A percentile compares a stretch with the other conserved stretches of the same genome.
phyloP scores from a whole-genome alignment of 352 stramenopile genomes.

The Nothophytophthora sp. region DNA sequence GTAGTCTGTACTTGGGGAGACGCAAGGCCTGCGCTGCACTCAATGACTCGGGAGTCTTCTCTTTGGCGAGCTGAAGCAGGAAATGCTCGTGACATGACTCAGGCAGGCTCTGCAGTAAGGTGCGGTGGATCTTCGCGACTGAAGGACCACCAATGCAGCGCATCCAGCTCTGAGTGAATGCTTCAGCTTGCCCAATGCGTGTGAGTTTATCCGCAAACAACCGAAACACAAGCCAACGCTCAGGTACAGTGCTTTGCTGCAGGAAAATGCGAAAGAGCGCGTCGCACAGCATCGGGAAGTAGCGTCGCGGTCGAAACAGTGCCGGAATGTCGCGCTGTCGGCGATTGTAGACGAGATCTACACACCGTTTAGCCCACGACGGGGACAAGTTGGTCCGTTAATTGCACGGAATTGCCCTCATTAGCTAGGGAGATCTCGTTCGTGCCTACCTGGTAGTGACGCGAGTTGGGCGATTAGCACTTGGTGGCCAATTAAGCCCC shows the following conservation, averaged over 20 bases:
- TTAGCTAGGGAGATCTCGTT: not conserved
- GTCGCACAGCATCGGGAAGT: constrained; percentile 45
- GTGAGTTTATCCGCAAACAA: constrained; percentile 65
- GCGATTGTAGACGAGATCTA: constrained; percentile 72
- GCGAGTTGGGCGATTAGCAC: constrained; percentile 43
- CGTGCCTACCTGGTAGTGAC: constrained; percentile 48
- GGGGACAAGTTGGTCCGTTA: not conserved
- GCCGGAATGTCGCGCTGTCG: constrained; percentile 40
- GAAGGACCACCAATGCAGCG: constrained; percentile 18
- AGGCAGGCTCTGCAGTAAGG: constrained; percentile 47
- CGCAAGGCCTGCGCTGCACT: constrained; percentile 14
- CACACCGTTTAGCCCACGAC: not conserved
- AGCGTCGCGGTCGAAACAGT: constrained; percentile 46
- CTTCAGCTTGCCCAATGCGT: constrained; percentile 51
- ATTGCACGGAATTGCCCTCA: not conserved
- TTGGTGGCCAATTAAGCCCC: constrained; percentile 24
- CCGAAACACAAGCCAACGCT: constrained; percentile 37
- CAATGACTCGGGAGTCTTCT: constrained; percentile 4
- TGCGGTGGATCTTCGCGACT: constrained; percentile 12
- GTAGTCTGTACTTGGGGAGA: constrained; percentile 50
- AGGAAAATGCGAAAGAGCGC: constrained; percentile 37
- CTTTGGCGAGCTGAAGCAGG: constrained; percentile 40
- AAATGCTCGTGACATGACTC: constrained; percentile 54
- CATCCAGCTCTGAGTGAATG: constrained; percentile 53
- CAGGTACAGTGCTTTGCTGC: not conserved